Evolutionary conservation across 2,329 filamentous ascomycete species (phyloP).

Genomic region (Meredithiella fracta): DNA sequence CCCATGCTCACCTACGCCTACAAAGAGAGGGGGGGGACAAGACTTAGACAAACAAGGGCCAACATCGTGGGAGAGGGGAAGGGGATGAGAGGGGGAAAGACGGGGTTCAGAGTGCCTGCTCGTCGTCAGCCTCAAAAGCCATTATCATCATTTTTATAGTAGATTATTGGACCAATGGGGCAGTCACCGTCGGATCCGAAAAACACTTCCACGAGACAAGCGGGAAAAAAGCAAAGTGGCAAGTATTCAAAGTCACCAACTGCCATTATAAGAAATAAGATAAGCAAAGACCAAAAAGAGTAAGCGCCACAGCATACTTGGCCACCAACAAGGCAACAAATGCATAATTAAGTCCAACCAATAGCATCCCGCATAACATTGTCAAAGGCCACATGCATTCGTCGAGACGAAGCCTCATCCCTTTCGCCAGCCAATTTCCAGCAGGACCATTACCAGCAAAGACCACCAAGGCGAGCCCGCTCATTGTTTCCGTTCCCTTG

Average conservation of each 20-base stretch:
- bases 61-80: too few species aligned
- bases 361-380: too few species aligned
- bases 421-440: too few species aligned
- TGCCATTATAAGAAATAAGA: not conserved
- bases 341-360: too few species aligned
- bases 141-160: not conserved
- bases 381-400: too few species aligned
- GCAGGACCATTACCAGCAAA: too few species aligned
- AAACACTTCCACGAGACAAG: not conserved
- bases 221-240: constrained; percentile 5
- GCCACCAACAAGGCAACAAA: too few species aligned
- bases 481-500: too few species aligned
- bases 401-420: too few species aligned
- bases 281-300: too few species aligned
- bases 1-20: not conserved
- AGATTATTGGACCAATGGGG: not conserved
- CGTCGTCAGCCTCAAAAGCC: not conserved
- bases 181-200: not conserved
- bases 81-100: not conserved
- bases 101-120: not conserved
- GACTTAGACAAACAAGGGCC: not conserved
- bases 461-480: too few species aligned
- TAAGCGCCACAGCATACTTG: too few species aligned
- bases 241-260: not conserved
- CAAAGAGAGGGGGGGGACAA: not conserved